Evolutionary conservation across 192 early-diverging fungal genomes (phyloP), one percentile per base, ranked within the genome.

Genomic region (Backusella liffmaniae): DNA sequence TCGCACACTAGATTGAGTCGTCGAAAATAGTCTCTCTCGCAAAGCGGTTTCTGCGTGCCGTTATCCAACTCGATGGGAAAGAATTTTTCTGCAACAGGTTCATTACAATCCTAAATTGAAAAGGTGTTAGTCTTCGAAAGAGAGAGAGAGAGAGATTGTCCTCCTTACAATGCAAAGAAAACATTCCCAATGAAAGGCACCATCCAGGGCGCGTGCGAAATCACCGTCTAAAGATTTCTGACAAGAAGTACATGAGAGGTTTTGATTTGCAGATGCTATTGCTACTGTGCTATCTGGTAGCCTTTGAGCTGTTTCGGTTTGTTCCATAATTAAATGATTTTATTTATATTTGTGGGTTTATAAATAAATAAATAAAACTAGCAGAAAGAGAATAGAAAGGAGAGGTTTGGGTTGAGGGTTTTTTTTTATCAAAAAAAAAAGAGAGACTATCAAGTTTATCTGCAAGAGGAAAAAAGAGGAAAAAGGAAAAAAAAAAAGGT

Each of bases 121-220:
- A 16, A 32, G 32, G 32, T 32, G 30, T 34, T 26, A 51, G 16
- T 30, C 3, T 15, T 49, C 1, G 1, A 36, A n/a, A 26, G 2
- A 73, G 8, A 36, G 6, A 73, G 8, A 36, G 6, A 51, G 3
- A 44, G 42, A 44, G 42, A 44, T 13, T 13, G 9, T 29, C 2
- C 30, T 32, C 88, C 88, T 85, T 92, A 97, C 97, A 90, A 92
- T 80, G 79, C 98, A 99, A 46, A 90, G 89, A 76, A 99, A 98
- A 78, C 98, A 99, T 37, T 96, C 91, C 49, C 97, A 86, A 83
- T 99, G 98, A 83, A 89, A 98, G 67, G 92, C 91, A 23, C 87
- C 87, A 68, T 90, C 88, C 62, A 95, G 77, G 10, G 97, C 94
- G 23, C 96, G 87, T 51, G 98, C 95, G 86, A 95, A 97, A 76